phyloP scores from a whole-genome alignment of 2,329 filamentous ascomycete genomes.

The Aspergillus cejpii region DNA sequence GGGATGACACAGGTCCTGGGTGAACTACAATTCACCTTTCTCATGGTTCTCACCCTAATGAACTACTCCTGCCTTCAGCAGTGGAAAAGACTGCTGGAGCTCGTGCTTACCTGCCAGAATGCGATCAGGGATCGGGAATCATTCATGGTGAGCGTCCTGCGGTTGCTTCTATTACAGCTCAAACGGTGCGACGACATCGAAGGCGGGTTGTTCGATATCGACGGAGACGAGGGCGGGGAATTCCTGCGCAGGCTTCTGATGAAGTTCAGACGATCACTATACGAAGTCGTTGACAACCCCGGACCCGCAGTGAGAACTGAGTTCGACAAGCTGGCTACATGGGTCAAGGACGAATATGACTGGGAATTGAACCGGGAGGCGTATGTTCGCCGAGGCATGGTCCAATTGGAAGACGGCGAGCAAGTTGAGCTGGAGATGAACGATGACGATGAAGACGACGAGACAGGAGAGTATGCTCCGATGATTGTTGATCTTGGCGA shows the following conservation, averaged over 20 bases:
- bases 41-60: constrained; percentile 58
- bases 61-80: constrained; percentile 61
- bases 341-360: constrained; percentile 49
- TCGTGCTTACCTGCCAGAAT: constrained; percentile 52
- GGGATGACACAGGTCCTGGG: constrained; percentile 45
- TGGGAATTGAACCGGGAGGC: constrained; percentile 52
- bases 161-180: constrained; percentile 48
- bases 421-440: constrained; percentile 53
- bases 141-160: constrained; percentile 50
- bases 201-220: constrained; percentile 55
- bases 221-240: constrained; percentile 45
- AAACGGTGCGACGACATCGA: constrained; percentile 54
- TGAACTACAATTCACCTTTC: constrained; percentile 57
- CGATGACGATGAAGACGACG: constrained; percentile 58
- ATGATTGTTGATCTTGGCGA: constrained; percentile 49
- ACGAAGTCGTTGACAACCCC: constrained; percentile 38
- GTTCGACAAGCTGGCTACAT: constrained; percentile 50
- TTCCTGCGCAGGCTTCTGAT: constrained; percentile 49
- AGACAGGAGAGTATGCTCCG: constrained; percentile 59
- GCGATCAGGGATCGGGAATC: constrained; percentile 45
- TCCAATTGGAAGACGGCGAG: constrained; percentile 59
- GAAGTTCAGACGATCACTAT: constrained; percentile 48
- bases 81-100: constrained; percentile 54
- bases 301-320: constrained; percentile 45
- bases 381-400: constrained; percentile 51